Evolutionary conservation across 495 filamentous ascomycete genomes (phyloP).

Genomic region (Pseudomonodictys pantanalensis): DNA sequence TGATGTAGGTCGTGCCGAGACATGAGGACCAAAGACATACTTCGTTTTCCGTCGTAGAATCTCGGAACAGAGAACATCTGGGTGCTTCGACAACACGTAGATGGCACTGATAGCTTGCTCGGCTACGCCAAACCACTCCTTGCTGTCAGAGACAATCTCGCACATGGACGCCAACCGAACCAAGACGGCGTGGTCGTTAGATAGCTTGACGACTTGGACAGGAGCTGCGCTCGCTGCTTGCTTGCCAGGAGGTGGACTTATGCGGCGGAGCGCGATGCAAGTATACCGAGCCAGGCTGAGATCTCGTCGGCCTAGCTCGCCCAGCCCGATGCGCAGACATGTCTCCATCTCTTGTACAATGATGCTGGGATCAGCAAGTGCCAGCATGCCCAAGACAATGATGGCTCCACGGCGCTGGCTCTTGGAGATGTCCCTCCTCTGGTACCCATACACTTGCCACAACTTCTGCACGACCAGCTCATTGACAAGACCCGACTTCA

Average conservation of each 20-base stretch:
- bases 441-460: slow-evolving; percentile 95
- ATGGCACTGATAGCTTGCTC: slow-evolving; percentile 96
- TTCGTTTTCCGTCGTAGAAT: slow-evolving; percentile 84
- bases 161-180: slow-evolving; percentile 75
- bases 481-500: slow-evolving; percentile 83
- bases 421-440: slow-evolving; percentile 87
- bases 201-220: slow-evolving; percentile 68
- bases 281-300: slow-evolving; percentile 90
- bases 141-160: slow-evolving; percentile 79
- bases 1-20: slow-evolving; percentile 39
- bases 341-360: slow-evolving; percentile 91
- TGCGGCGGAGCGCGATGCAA: slow-evolving; percentile 84
- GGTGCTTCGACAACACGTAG: slow-evolving; percentile 90
- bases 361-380: slow-evolving; percentile 86
- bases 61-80: slow-evolving; percentile 89
- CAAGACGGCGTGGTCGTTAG: slow-evolving; percentile 88
- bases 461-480: slow-evolving; percentile 86
- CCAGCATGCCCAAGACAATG: slow-evolving; percentile 96
- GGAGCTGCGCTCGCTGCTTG: slow-evolving; percentile 51
- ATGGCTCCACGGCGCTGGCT: slow-evolving; percentile 91
- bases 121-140: slow-evolving; percentile 95
- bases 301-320: slow-evolving; percentile 72
- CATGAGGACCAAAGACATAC: slow-evolving; percentile 61
- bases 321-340: slow-evolving; percentile 87
- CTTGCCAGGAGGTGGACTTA: slow-evolving; percentile 64